A percentile compares a stretch with the other conserved stretches of the same genome.
Evolutionary conservation across 2,329 filamentous ascomycete genomes (phyloP).

Genomic region (Calonectria honghensis): DNA sequence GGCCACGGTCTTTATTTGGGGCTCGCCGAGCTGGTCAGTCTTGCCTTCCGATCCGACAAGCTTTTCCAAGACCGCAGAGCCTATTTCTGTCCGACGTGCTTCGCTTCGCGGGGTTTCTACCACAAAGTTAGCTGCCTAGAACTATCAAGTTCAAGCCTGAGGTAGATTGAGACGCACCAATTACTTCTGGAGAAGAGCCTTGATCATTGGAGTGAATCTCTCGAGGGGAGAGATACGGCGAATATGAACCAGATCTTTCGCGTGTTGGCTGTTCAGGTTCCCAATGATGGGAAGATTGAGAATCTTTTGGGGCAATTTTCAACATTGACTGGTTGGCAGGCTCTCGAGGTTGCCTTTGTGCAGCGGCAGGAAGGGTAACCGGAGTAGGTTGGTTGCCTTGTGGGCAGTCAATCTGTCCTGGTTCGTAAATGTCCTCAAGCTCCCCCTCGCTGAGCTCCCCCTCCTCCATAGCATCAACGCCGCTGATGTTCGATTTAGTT

Average conservation of each 20-base stretch:
- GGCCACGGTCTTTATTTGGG: constrained; percentile 44
- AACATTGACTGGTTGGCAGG: constrained; percentile 21
- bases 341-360: background rate
- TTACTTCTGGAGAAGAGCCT: constrained; percentile 37
- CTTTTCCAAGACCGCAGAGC: background rate
- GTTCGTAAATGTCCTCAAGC: constrained; percentile 74
- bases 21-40: background rate
- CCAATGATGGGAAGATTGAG: background rate
- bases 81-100: background rate
- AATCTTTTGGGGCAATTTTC: constrained; percentile 2
- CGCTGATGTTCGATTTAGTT: constrained; percentile 27
- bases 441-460: constrained; percentile 85
- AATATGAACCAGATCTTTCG: constrained; percentile 72
- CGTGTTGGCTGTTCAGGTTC: constrained; percentile 54
- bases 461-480: constrained; percentile 73
- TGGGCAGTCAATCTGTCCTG: constrained; percentile 49
- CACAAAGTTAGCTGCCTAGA: constrained; percentile 31
- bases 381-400: background rate
- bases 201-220: constrained; percentile 61
- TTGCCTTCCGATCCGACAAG: background rate
- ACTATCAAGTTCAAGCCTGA: background rate
- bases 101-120: constrained; percentile 40
- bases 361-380: background rate
- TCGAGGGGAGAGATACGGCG: constrained; percentile 70
- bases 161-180: constrained; percentile 26